Conservation (phyloP, 257 asterid genomes). For the Nicotiana tomentosiformis region DNA sequence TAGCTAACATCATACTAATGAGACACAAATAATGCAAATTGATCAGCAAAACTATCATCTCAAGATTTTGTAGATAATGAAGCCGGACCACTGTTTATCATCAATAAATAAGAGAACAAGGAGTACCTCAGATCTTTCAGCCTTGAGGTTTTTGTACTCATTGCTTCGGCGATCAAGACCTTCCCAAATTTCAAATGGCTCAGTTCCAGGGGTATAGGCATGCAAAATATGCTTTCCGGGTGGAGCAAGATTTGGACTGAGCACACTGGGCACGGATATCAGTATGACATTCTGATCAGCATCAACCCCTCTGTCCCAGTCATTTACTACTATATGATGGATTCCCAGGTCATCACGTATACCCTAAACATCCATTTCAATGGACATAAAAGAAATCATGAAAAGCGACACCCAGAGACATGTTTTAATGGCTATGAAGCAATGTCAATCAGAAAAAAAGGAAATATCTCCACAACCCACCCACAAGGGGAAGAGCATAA, state of each 20-base stretch:
- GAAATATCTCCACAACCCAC: not conserved
- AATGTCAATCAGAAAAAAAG: not conserved
- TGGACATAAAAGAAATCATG: not conserved
- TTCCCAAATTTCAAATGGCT: conserved; percentile 83
- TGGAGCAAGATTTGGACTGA: conserved; percentile 84
- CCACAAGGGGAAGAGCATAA: not conserved
- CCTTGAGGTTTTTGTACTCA: conserved; percentile 88
- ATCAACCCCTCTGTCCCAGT: conserved; percentile 91
- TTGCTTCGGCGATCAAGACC: conserved; percentile 78
- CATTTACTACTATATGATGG: conserved; percentile 93
- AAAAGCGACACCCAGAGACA: not conserved
- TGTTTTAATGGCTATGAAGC: not conserved
- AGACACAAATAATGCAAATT: not conserved
- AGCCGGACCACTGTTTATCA: not conserved
- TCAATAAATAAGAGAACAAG: not conserved
- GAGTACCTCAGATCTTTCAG: conserved; percentile 74
- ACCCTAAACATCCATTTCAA: conserved; percentile 34
- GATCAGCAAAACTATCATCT: not conserved
- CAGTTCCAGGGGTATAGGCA: conserved; percentile 94
- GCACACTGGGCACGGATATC: conserved; percentile 78
- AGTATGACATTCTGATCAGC: conserved; percentile 93
- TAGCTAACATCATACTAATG: not conserved
- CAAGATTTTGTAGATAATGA: not conserved
- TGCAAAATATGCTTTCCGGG: conserved; percentile 85
- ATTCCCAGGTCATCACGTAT: conserved; percentile 74